phyloP scores from a whole-genome alignment of 78 protist species.

The Dictyostelium firmibasis region DNA sequence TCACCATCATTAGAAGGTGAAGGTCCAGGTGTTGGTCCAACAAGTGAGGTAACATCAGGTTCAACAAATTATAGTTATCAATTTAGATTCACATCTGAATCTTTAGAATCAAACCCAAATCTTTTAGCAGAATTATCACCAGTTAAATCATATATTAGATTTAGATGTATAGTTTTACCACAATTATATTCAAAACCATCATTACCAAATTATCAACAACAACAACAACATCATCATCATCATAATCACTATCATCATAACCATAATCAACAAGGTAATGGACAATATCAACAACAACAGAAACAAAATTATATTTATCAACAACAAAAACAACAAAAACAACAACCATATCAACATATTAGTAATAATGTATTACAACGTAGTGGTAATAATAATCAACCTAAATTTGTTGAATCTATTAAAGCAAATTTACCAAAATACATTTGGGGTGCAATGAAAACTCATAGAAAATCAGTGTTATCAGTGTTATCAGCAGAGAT shows the following conservation, averaged over 20 bases:
- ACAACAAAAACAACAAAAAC: neutral
- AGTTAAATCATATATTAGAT: slow-evolving; percentile 23
- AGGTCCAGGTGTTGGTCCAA: neutral
- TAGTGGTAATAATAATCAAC: neutral
- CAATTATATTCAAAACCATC: neutral
- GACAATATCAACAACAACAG: neutral
- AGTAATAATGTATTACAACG: neutral
- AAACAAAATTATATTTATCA: neutral
- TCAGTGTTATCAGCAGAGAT: slow-evolving; percentile 48
- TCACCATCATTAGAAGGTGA: slow-evolving; percentile 58
- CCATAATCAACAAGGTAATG: neutral
- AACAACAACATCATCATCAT: neutral
- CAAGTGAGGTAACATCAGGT: neutral
- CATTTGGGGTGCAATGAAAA: slow-evolving; percentile 8
- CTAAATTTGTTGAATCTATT: neutral
- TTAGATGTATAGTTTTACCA: slow-evolving; percentile 31
- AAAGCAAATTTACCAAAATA: slow-evolving; percentile 23
- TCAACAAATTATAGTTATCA: slow-evolving; percentile 22
- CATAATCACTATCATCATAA: neutral
- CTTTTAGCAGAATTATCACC: slow-evolving; percentile 24
- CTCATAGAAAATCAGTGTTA: slow-evolving; percentile 10
- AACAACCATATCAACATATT: neutral
- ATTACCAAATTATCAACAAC: neutral
- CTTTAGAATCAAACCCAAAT: slow-evolving; percentile 10
- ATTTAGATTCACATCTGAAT: slow-evolving; percentile 6